A percentile compares a stretch with the other conserved stretches of the same genome.
These are phyloP conservation scores for Saksenaea vasiformis DNA, from an alignment of 371 early-diverging fungal genomes.

Conservation along the genomic window DNA sequence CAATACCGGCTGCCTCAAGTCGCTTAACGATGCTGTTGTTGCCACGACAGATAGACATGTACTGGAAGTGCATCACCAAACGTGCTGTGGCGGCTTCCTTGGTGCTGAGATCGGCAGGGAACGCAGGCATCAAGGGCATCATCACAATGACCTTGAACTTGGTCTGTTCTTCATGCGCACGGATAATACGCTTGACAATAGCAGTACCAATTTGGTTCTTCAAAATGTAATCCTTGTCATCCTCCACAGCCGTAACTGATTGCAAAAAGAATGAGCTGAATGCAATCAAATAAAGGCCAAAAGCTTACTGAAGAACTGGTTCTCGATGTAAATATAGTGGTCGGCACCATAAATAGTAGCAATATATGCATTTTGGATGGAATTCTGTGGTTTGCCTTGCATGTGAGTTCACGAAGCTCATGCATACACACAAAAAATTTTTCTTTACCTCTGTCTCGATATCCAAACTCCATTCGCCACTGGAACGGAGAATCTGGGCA, in stretches of 20 bases:
- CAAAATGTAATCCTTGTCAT: slow-evolving; percentile 49
- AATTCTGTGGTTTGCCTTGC: slow-evolving; percentile 57
- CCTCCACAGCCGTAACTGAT: slow-evolving; percentile 67
- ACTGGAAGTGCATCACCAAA: slow-evolving; percentile 79
- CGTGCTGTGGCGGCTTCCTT: slow-evolving; percentile 79
- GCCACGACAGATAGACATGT: slow-evolving; percentile 74
- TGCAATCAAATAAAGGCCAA: slow-evolving; percentile 10
- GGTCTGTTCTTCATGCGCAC: slow-evolving; percentile 70
- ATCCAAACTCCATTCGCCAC: slow-evolving; percentile 70
- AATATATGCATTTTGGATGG: slow-evolving; percentile 87
- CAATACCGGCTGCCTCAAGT: slow-evolving; percentile 58
- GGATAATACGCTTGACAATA: slow-evolving; percentile 77
- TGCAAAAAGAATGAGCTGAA: slow-evolving; percentile 19
- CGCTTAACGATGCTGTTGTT: slow-evolving; percentile 59
- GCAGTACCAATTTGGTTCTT: slow-evolving; percentile 81
- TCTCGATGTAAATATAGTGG: slow-evolving; percentile 94
- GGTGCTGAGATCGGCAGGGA: slow-evolving; percentile 80
- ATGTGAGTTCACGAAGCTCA: not conserved
- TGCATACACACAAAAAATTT: not conserved
- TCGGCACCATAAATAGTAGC: slow-evolving; percentile 72
- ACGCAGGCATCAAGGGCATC: slow-evolving; percentile 93
- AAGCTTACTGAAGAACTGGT: slow-evolving; percentile 90
- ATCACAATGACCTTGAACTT: slow-evolving; percentile 87
- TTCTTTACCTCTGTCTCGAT: slow-evolving; percentile 50
- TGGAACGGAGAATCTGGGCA: slow-evolving; percentile 72